Percentiles rank a stretch among this genome's conserved stretches.
These are phyloP conservation scores for Cystobasidiaceae sp. DNA, from an alignment of 1,284 basidiomycete genomes.

Conservation along the genomic window DNA sequence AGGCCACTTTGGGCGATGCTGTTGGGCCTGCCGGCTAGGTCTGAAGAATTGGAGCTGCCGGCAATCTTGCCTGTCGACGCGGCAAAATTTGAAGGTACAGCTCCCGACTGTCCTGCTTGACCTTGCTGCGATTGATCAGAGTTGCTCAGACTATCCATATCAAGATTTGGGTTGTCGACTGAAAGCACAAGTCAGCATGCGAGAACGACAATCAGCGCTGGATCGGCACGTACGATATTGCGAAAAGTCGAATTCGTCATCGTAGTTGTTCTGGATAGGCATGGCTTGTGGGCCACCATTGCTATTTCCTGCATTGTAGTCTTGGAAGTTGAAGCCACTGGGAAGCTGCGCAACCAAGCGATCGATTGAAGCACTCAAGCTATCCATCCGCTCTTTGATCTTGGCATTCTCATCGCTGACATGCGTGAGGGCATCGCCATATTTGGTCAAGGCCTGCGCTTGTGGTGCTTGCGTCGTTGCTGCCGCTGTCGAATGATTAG, in stretches of 20 bases:
- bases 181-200: not conserved
- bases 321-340: constrained; percentile 4
- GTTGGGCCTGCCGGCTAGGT: no score
- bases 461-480: no score
- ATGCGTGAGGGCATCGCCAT: constrained; percentile 15
- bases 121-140: not conserved
- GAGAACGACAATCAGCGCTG: no score
- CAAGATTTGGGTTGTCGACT: not conserved
- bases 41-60: no score
- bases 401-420: constrained; percentile 10
- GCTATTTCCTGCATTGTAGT: not conserved
- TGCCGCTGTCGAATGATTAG: not conserved
- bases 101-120: no score
- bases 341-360: constrained; percentile 19
- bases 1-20: no score
- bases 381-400: constrained; percentile 23
- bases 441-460: constrained; percentile 26
- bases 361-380: constrained; percentile 9
- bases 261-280: not conserved
- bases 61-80: no score
- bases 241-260: constrained; percentile 29
- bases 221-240: constrained; percentile 29
- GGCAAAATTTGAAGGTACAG: no score
- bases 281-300: not conserved
- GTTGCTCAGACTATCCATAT: not conserved